phyloP scores from a whole-genome alignment of 1,284 basidiomycete genomes.

The Ceraceosorus bombacis region DNA sequence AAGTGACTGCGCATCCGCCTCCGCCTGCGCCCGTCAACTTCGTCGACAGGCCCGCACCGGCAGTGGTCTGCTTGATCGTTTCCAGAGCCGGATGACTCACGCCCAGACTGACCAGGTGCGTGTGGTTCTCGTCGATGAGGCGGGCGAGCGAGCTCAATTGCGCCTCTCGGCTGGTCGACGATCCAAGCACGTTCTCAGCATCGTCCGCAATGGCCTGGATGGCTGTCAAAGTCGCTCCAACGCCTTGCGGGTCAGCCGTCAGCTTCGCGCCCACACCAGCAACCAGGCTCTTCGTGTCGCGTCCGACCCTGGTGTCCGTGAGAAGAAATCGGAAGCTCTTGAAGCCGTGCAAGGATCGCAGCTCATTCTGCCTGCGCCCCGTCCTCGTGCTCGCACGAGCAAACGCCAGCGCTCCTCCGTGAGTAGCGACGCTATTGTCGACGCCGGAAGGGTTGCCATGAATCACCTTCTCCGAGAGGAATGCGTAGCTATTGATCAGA shows the following conservation, averaged over 20 bases:
- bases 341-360: constrained; percentile 77
- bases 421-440: constrained; percentile 88
- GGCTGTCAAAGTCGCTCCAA: constrained; percentile 21
- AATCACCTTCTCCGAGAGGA: constrained; percentile 87
- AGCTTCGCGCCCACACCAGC: constrained; percentile 75
- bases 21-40: constrained; percentile 99
- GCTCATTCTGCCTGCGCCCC: constrained; percentile 58
- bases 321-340: constrained; percentile 63
- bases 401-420: constrained; percentile 87
- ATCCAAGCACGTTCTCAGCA: constrained; percentile 27
- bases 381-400: constrained; percentile 64
- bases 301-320: constrained; percentile 81
- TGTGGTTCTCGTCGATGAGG: constrained; percentile 76
- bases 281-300: constrained; percentile 90
- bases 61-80: constrained; percentile 66
- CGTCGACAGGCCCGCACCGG: constrained; percentile 67
- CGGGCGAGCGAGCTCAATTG: constrained; percentile 19
- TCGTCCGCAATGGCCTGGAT: constrained; percentile 30
- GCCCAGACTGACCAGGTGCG: constrained; percentile 74
- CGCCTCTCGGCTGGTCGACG: constrained; percentile 10
- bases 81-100: constrained; percentile 88
- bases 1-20: constrained; percentile 91
- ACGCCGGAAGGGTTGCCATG: constrained; percentile 97
- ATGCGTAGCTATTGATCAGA: constrained; percentile 84
- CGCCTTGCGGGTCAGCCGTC: constrained; percentile 54